Base-by-base conservation (phyloP, 2,329 filamentous ascomycete genomes). In the Westerdykella ornata region DNA sequence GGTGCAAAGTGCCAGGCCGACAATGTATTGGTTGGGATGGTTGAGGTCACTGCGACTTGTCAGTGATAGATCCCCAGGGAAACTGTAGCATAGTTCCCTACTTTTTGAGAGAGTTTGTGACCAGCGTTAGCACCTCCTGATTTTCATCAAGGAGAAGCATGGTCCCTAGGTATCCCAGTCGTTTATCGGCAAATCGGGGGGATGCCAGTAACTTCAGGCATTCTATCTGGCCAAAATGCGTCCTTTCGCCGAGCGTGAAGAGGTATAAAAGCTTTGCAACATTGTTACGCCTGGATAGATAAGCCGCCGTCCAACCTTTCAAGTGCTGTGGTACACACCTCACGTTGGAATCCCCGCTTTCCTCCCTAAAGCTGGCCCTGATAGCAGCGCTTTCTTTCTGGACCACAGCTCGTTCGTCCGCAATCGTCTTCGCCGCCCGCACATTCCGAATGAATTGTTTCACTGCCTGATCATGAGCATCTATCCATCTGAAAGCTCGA, bases 401-500 rank as follows among this genome's bases (percentile, higher is more conserved):
- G 50, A 98, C 94, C 42, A 98, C 92, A 39, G 92, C 90, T 64
- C 92, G 82, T 74, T 98, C 92, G 71, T 98, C 92, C 66, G 94
- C 94, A 65, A 98, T 96, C 28, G 92, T 98, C 75, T 98, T 98
- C 46, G 92, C 88, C 47, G 92, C 90, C 67, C 92, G 88, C 65
- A 98, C 92, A 72, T 96, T 97, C 66, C 92, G 89, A 70, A 98
- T 98, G 72, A 98, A 98, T 73, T 97, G 92, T 74, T 98, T 98
- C 68, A 98, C 92, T 97, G 63, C 37, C 47, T 42, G 45, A 48
- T 31, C 37, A 52, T 65, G 52, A 65, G 59, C 51, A 60, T 44
- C 22, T 41, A 28, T 33, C 16, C 30, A 33, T 28, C 39, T 39
- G 28, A 16, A 41, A 17, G 15, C 14, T 47, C 47, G 40, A 44